Base-by-base conservation (phyloP, 257 asterid genomes). In the Datura wrightii region DNA sequence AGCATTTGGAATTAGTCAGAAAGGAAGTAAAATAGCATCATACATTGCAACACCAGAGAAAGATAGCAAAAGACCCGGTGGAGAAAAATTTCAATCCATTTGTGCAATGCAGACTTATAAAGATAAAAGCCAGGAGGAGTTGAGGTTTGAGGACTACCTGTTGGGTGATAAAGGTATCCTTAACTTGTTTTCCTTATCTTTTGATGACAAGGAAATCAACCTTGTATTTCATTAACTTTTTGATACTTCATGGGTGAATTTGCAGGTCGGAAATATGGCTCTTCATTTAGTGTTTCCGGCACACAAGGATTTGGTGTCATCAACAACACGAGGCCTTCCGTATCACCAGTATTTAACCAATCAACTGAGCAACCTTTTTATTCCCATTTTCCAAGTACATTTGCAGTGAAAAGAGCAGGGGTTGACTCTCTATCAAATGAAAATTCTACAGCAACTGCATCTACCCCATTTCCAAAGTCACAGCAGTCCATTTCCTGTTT, bases 111-210 rank as follows among this genome's bases (percentile, higher is more conserved):
- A 89, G 10, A 85, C 79, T 72, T 90, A 93, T 86, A 83, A 89
- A 87, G 92, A 90, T 31, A 93, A 95, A 88, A 94, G 92, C 86
- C 98, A 95, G 62, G 98, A 95, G 87, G 97, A 94, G 88, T 92
- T 94, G 84, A 90, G 95, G 89, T 91, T 93, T 88, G 97, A 95
- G 92, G 97, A 94, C 90, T 90, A 93, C 89, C 93, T 89, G 83
- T 78, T 79, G 41, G 91, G 92, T 72, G 92, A 89, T 85, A 92
- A 92, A 90, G 97, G 97, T 92, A 70, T 55, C 71, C 74, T 74
- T 84, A 79, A 84, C 54, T 46, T 56, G 3, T 44, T 63, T 54
- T 60, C 58, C 60, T 52, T 53, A 36, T 19, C 8, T 74, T 58
- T 41, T 16, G 54, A 44, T 36, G 11, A 3, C 41, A 72, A 19